Base-by-base conservation (phyloP, 2,329 filamentous ascomycete genomes). In the Sporothrix pallida region DNA sequence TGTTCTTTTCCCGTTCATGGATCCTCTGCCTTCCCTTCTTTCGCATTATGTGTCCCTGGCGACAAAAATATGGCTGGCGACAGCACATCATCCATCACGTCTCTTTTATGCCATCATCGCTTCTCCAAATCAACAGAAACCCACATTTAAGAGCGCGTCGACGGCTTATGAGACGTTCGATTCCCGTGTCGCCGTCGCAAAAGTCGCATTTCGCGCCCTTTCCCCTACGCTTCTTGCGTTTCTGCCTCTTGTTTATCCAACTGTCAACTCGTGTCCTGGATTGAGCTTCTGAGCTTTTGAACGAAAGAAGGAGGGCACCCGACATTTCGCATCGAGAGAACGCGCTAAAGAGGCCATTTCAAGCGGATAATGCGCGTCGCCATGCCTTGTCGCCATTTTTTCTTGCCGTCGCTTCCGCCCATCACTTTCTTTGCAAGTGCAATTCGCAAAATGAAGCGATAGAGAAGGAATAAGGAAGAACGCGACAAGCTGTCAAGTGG, bases 61-160 rank as follows among this genome's bases (percentile, higher is more conserved):
- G 48, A n/a, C 48, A 17, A 54, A 54, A 69, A 69, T 10, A 12
- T 23, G 26, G n/a, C 48, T 54, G 8, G 7, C 9, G 17, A 17
- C 48, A 20, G 26, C 26, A 7, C 31, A 37, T 48, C 10, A 26
- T 20, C 12, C 71, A 26, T 48, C 20, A 23, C 70, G 46, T 63
- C 46, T 20, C 68, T 20, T 37, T 67, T 17, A 26, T 13, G 26
- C 31, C 15, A 52, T 17, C 48, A 52, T 60, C 42, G 13, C 42
- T 26, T 56, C 23, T 56, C 54, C 56, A 42, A 58, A 54, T 20
- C 37, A 70, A 42, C 31, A 56, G 23, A 44, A 31, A 52, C 56
- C 48, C 65, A 60, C 54, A 68, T 60, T 70, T 58, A 20, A 54
- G 8, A 56, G 72, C 68, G 72, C 72, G 60, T 73, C 72, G 56